Evolutionary conservation across 768 basidiomycete genomes (phyloP).

Genomic region (Naganishia friedmannii): DNA sequence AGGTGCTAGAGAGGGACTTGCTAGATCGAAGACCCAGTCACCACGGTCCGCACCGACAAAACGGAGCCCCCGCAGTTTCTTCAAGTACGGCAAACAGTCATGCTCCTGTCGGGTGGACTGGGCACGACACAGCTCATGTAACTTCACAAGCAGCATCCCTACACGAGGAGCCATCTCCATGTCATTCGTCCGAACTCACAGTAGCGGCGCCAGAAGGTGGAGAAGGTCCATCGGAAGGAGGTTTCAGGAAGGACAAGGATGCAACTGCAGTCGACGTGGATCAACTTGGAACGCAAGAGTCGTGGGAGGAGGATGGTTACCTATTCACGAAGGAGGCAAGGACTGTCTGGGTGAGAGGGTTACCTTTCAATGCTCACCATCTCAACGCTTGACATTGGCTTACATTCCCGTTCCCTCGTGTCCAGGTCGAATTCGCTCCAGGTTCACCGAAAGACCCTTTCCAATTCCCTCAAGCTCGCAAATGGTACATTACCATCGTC

Average conservation of each 20-base stretch:
- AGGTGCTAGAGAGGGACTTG: conserved; percentile 19
- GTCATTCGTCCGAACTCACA: conserved; percentile 11
- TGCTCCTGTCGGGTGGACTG: background rate
- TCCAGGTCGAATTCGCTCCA: conserved; percentile 45
- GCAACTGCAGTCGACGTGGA: background rate
- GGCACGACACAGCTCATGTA: background rate
- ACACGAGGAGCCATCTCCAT: background rate
- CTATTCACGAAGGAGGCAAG: conserved; percentile 13
- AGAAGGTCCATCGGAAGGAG: background rate
- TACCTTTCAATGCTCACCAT: too few species aligned
- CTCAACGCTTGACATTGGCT: background rate
- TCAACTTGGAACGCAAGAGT: background rate
- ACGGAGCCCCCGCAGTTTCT: background rate
- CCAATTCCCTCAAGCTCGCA: conserved; percentile 36
- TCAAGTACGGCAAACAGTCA: background rate
- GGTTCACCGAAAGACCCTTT: conserved; percentile 42
- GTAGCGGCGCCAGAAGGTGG: background rate
- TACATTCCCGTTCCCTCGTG: too few species aligned
- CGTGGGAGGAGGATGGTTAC: conserved; percentile 21
- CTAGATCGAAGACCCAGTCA: conserved; percentile 12
- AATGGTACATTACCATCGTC: conserved; percentile 40
- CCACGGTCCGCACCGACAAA: background rate
- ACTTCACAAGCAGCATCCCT: background rate
- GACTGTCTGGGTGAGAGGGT: conserved; percentile 15
- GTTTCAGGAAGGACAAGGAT: background rate